These are phyloP conservation scores for Metarhizium humberi DNA, from an alignment of 2,329 filamentous ascomycete species.

Conservation along the genomic window DNA sequence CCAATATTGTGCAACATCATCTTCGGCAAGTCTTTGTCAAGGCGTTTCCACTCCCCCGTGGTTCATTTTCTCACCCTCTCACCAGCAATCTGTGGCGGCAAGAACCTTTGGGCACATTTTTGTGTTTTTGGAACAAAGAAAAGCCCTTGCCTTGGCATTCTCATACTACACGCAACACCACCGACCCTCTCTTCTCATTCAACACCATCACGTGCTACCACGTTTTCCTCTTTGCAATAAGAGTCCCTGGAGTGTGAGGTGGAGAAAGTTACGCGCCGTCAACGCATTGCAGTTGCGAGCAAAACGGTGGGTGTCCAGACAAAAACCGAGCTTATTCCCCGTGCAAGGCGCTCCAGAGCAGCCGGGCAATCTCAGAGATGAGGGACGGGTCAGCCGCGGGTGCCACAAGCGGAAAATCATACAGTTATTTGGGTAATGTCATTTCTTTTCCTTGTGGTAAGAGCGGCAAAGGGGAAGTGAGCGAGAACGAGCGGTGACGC, in stretches of 20 bases:
- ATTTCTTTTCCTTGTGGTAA: neutral
- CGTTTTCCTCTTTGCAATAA: constrained; percentile 19
- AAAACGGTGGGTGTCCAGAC: constrained; percentile 52
- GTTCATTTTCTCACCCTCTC: neutral
- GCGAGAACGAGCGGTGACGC: neutral
- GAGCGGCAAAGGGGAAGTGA: neutral
- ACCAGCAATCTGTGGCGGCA: neutral
- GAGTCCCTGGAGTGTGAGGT: constrained; percentile 50
- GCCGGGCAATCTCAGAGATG: constrained; percentile 40
- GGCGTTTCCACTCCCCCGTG: neutral
- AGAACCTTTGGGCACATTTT: neutral
- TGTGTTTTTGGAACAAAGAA: neutral
- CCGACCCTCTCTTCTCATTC: neutral
- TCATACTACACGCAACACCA: neutral
- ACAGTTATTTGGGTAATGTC: neutral
- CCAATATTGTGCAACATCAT: constrained; percentile 68
- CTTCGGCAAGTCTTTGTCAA: constrained; percentile 43
- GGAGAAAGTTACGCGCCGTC: constrained; percentile 46
- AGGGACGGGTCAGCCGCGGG: constrained; percentile 30
- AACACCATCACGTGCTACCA: constrained; percentile 1
- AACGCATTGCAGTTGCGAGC: constrained; percentile 46
- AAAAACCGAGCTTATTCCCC: constrained; percentile 47
- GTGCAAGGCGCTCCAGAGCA: constrained; percentile 48
- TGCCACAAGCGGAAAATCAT: constrained; percentile 14
- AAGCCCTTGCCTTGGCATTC: neutral